Conservation (phyloP, 2,329 filamentous ascomycete species). For the Aspergillus sp. region DNA sequence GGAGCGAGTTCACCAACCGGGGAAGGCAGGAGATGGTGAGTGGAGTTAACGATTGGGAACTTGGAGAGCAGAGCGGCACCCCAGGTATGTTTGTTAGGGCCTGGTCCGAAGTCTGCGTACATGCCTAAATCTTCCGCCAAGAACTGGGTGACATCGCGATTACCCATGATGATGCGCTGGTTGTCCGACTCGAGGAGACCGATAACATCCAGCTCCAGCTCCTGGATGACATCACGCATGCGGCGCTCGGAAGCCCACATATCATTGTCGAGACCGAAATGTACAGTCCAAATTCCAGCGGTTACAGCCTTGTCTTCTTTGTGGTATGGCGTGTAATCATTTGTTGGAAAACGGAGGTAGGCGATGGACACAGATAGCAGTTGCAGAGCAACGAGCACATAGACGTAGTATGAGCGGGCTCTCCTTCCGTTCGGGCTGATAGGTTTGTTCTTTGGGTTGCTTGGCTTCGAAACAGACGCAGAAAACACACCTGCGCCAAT, state of each 20-base stretch:
- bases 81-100: conserved; percentile 99
- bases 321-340: conserved; percentile 91
- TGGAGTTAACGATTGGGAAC: conserved; percentile 96
- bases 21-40: conserved; percentile 90
- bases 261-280: conserved; percentile 96
- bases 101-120: conserved; percentile 97
- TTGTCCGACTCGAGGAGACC: conserved; percentile 92
- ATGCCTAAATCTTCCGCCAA: conserved; percentile 95
- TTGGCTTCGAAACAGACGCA: conserved; percentile 58
- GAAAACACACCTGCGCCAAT: conserved; percentile 87
- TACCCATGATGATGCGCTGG: conserved; percentile 99
- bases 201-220: conserved; percentile 95
- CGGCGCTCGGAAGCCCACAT: conserved; percentile 98
- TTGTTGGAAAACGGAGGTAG: conserved; percentile 88
- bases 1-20: conserved; percentile 94
- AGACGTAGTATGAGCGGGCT: conserved; percentile 70
- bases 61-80: conserved; percentile 90
- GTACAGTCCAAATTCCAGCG: conserved; percentile 97
- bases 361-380: conserved; percentile 78
- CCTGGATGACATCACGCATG: conserved; percentile 87
- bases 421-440: conserved; percentile 48
- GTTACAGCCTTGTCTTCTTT: conserved; percentile 84
- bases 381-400: conserved; percentile 75
- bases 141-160: conserved; percentile 93
- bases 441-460: conserved; percentile 46